Base-by-base conservation (phyloP, 768 basidiomycete genomes). In the Auriscalpium orientale region DNA sequence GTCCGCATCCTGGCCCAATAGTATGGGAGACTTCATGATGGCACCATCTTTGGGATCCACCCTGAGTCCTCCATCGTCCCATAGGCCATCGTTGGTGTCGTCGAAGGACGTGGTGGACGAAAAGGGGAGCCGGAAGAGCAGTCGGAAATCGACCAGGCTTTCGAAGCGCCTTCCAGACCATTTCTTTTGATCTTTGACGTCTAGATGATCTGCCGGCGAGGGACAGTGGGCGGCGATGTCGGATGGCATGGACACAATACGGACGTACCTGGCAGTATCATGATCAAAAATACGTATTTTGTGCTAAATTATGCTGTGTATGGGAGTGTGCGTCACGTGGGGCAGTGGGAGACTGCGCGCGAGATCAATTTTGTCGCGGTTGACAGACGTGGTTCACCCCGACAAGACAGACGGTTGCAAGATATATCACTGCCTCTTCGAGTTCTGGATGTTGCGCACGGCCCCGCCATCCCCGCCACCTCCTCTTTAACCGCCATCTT, bases 161-260 rank as follows among this genome's bases (percentile, higher is more conserved):
- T 66, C 67, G 16, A 69, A 68, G 51, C 67, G 60, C 21, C 45
- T 67, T 36, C 66, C 69, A 7, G 56, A 40, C 0, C 50, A 54
- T 38, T 49, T 58, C 46, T 58, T 68, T 37, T 58, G 43, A 56
- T 43, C 40, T 43, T 43, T 43, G 40, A 43, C 9, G 40, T 43
- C 18, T 3, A 18, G 36, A 28, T 51, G 53, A 13, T 40, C 28
- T 28, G 28, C 28, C 28, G 28, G 28, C 28, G 7, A 28, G 28
- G 28, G 28, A 28, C 44, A 48, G 33, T 11, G 46, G 15, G 34
- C 28, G 28, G 28, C 28, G 28, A 28, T 28, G n/a, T n/a, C n/a
- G 28, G 28, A 28, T 28, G 28, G 28, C 28, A 28, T 28, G 28
- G 28, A 7, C 28, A 28, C 28, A 28, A 28, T 28, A 28, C 28